phyloP scores from a whole-genome alignment of 331 rosid genomes.

The Quercus phellos region DNA sequence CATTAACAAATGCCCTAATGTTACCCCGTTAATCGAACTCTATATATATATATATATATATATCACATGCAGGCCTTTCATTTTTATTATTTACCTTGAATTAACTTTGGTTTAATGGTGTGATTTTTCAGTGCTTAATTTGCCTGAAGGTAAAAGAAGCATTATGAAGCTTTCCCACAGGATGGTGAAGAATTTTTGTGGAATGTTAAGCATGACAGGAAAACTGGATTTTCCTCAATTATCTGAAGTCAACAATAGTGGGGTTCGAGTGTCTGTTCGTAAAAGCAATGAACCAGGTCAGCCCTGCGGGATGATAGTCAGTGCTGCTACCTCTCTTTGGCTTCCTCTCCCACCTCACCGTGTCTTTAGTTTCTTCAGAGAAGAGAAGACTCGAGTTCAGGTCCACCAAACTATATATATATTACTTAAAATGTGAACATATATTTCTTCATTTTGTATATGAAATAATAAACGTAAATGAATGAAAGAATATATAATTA shows the following conservation, averaged over 20 bases:
- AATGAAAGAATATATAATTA: no score
- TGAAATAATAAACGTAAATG: no score
- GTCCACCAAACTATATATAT: slow-evolving; percentile 18
- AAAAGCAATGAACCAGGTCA: slow-evolving; percentile 20
- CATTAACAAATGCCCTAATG: no score
- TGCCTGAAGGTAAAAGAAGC: slow-evolving; percentile 42
- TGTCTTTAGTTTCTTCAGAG: slow-evolving; percentile 43
- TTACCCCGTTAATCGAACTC: no score
- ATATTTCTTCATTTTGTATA: no score
- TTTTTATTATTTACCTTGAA: neutral
- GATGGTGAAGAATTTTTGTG: slow-evolving; percentile 61
- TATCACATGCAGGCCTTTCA: neutral
- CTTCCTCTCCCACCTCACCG: slow-evolving; percentile 35
- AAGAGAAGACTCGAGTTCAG: slow-evolving; percentile 39
- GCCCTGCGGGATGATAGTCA: slow-evolving; percentile 34
- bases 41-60: no score
- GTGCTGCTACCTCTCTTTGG: slow-evolving; percentile 46
- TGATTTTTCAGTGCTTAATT: slow-evolving; percentile 32
- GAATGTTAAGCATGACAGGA: slow-evolving; percentile 36
- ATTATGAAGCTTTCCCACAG: slow-evolving; percentile 50
- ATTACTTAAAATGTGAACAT: no score
- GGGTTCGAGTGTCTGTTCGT: slow-evolving; percentile 35
- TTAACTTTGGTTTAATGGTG: neutral
- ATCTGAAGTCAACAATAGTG: slow-evolving; percentile 32
- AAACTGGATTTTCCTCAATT: slow-evolving; percentile 39